A percentile compares a stretch with the other conserved stretches of the same genome.
phyloP scores from a whole-genome alignment of 2,329 filamentous ascomycete genomes.

The Botryotinia convoluta region DNA sequence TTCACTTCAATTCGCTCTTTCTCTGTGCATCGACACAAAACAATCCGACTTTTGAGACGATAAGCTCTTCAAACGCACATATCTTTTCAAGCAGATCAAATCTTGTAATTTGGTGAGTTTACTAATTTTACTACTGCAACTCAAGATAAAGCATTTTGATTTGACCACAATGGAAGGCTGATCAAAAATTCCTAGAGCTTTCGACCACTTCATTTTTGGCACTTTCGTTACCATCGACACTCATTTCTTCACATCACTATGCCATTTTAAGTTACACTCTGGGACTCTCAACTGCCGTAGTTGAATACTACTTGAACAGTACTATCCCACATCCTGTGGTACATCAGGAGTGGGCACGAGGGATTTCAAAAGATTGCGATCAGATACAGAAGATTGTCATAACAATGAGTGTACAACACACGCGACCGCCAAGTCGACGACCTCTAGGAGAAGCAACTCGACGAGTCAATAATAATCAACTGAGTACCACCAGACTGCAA shows the following conservation, averaged over 20 bases:
- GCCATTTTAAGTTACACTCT: neutral
- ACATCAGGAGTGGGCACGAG: neutral
- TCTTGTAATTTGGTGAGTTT: neutral
- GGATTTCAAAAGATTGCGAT: neutral
- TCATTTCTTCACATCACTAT: constrained; percentile 10
- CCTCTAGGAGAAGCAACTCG: constrained; percentile 37
- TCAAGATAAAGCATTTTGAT: neutral
- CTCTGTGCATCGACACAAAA: neutral
- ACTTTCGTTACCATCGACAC: neutral
- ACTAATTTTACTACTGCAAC: neutral
- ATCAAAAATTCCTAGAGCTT: neutral
- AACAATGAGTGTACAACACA: constrained; percentile 28
- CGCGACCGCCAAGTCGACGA: constrained; percentile 35
- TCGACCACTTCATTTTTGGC: constrained; percentile 12
- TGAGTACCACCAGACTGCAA: constrained; percentile 5
- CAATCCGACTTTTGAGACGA: constrained; percentile 2
- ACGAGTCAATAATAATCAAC: constrained; percentile 37
- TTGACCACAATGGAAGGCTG: constrained; percentile 3
- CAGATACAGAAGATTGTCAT: neutral
- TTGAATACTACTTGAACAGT: neutral
- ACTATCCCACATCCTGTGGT: neutral
- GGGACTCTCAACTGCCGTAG: neutral
- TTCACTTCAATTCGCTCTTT: constrained; percentile 15
- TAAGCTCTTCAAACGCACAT: neutral
- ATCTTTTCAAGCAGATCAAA: neutral